Percentiles rank a stretch among this genome's conserved stretches.
phyloP scores from a whole-genome alignment of 2,329 filamentous ascomycete species.

The Penicillium digitatum region DNA sequence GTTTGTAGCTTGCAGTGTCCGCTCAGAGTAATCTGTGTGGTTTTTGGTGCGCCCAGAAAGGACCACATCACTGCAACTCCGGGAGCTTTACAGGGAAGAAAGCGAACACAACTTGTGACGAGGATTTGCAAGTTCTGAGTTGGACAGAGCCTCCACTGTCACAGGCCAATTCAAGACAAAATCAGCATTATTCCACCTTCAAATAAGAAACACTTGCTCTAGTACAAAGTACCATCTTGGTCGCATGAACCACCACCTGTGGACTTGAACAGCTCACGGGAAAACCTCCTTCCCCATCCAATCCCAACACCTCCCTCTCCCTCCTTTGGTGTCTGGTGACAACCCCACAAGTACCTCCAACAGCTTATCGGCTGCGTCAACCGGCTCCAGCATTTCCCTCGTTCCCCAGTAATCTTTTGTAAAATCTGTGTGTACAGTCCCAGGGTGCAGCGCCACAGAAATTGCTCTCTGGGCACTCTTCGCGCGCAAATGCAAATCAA shows the following conservation, averaged over 20 bases:
- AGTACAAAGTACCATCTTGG: not conserved
- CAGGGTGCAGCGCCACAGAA: slow-evolving; percentile 70
- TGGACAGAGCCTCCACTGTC: not conserved
- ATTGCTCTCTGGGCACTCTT: slow-evolving; percentile 60
- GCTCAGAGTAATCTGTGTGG: not conserved
- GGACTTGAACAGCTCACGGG: slow-evolving; percentile 40
- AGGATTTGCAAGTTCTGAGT: not conserved
- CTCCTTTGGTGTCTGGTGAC: slow-evolving; percentile 35
- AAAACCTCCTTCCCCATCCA: slow-evolving; percentile 63
- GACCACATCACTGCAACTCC: not conserved
- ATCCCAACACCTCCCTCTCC: slow-evolving; percentile 64
- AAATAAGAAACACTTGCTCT: not conserved
- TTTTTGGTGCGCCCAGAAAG: not conserved
- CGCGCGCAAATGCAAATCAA: slow-evolving; percentile 63
- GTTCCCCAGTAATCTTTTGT: slow-evolving; percentile 68
- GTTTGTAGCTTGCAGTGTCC: not conserved
- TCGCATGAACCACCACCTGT: not conserved
- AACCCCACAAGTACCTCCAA: slow-evolving; percentile 54
- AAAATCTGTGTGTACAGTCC: slow-evolving; percentile 72
- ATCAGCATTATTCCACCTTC: not conserved
- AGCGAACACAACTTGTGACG: not conserved
- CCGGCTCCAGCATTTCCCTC: slow-evolving; percentile 64
- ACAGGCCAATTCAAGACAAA: not conserved
- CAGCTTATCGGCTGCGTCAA: slow-evolving; percentile 63
- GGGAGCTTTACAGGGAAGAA: too few relatives aligned